Conservation (phyloP, 257 asterid genomes). For the Coffea eugenioides region DNA sequence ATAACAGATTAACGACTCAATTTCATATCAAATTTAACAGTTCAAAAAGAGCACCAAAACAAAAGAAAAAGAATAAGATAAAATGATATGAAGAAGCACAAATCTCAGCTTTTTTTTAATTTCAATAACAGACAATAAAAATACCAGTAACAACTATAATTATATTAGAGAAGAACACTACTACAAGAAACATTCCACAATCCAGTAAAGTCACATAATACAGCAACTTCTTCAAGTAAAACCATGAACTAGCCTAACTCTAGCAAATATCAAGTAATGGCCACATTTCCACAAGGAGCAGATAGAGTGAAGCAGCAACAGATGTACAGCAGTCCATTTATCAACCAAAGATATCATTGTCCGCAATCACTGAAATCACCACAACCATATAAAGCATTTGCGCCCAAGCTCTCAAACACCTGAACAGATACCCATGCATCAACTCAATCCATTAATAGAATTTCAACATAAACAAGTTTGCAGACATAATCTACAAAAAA, state of each 20-base stretch:
- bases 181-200: conserved; percentile 12
- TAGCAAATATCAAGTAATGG: conserved; percentile 46
- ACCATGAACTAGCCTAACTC: conserved; percentile 49
- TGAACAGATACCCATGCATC: conserved; percentile 67
- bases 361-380: conserved; percentile 92
- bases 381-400: conserved; percentile 92
- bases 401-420: conserved; percentile 98
- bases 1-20: too few species aligned
- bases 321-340: conserved; percentile 87
- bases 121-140: background rate
- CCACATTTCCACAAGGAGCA: conserved; percentile 78
- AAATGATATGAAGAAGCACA: background rate
- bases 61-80: too few species aligned
- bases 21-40: too few species aligned
- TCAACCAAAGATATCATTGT: conserved; percentile 87
- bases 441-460: conserved; percentile 51
- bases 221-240: conserved; percentile 49
- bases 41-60: background rate
- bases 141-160: background rate
- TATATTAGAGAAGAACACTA: conserved; percentile 9
- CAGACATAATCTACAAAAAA: conserved; percentile 4
- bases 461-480: conserved; percentile 30
- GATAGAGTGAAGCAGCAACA: conserved; percentile 95
- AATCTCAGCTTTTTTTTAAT: background rate
- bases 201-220: conserved; percentile 47